Percentiles rank a stretch among this genome's conserved stretches.
These are phyloP conservation scores for Helichrysum umbraculigerum DNA, from an alignment of 129 eudicot species.

Conservation along the genomic window DNA sequence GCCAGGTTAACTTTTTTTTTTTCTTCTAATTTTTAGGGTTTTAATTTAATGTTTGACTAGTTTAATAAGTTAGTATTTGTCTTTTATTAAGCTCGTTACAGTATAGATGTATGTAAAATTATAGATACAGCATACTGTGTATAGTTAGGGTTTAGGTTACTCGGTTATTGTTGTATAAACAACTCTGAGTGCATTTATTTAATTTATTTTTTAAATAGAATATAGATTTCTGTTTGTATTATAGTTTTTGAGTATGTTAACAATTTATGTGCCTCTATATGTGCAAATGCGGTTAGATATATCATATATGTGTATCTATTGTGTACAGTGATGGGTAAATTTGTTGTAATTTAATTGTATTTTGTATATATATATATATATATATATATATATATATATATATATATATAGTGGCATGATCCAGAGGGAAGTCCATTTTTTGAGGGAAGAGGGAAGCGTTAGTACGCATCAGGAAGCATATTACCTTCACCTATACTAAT, in stretches of 20 bases:
- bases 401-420: no score
- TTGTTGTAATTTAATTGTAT: no score
- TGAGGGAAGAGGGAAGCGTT: no score
- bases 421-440: no score
- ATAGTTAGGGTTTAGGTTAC: background rate
- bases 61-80: background rate
- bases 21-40: background rate
- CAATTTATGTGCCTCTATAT: background rate
- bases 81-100: background rate
- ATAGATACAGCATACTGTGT: background rate
- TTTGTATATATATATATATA: no score
- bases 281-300: background rate
- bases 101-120: background rate
- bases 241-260: background rate
- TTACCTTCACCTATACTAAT: no score
- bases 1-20: constrained; percentile 57
- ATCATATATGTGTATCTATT: background rate
- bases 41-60: background rate
- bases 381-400: no score
- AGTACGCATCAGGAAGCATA: no score
- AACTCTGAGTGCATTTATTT: background rate
- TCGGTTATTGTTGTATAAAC: no score
- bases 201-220: no score
- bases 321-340: background rate
- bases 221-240: background rate